Evolutionary conservation across 192 early-diverging fungal genomes (phyloP).

Genomic region (Paraglomus brasilianum): DNA sequence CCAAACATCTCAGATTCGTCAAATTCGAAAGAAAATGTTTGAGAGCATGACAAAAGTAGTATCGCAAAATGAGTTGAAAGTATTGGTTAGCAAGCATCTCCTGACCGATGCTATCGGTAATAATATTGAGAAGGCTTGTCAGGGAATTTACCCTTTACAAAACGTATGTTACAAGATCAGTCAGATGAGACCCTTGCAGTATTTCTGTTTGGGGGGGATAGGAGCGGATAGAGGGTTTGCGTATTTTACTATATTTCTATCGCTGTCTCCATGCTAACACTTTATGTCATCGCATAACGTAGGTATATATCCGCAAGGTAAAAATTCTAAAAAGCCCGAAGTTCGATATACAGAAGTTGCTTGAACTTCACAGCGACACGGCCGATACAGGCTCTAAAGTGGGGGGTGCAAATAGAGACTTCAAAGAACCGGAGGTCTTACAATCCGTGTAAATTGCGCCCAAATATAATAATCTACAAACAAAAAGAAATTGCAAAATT

Average conservation of each 20-base stretch:
- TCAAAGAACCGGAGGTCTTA: slow-evolving; percentile 80
- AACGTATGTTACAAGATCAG: slow-evolving; percentile 48
- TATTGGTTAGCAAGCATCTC: slow-evolving; percentile 89
- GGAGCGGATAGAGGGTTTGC: too few relatives aligned
- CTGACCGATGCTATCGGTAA: slow-evolving; percentile 96
- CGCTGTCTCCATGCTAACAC: too few relatives aligned
- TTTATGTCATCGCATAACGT: background rate
- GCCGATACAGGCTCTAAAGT: slow-evolving; percentile 82
- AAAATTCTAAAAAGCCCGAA: slow-evolving; percentile 99
- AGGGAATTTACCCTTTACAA: slow-evolving; percentile 97
- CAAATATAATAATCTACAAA: too few relatives aligned
- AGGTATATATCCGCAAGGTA: slow-evolving; percentile 90
- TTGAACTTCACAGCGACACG: slow-evolving; percentile 91
- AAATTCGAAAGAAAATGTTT: slow-evolving; percentile 99
- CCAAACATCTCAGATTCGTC: slow-evolving; percentile 92
- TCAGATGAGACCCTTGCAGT: too few relatives aligned
- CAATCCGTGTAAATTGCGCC: slow-evolving; percentile 11
- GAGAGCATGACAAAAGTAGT: slow-evolving; percentile 94
- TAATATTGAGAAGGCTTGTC: slow-evolving; percentile 96
- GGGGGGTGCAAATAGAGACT: slow-evolving; percentile 71
- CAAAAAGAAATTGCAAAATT: too few relatives aligned
- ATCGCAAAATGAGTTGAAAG: slow-evolving; percentile 86
- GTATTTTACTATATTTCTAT: too few relatives aligned
- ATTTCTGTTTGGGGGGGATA: too few relatives aligned
- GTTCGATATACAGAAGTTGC: slow-evolving; percentile 92